phyloP scores from a whole-genome alignment of 139 green algal genomes.

The Ettlia oleoabundans region DNA sequence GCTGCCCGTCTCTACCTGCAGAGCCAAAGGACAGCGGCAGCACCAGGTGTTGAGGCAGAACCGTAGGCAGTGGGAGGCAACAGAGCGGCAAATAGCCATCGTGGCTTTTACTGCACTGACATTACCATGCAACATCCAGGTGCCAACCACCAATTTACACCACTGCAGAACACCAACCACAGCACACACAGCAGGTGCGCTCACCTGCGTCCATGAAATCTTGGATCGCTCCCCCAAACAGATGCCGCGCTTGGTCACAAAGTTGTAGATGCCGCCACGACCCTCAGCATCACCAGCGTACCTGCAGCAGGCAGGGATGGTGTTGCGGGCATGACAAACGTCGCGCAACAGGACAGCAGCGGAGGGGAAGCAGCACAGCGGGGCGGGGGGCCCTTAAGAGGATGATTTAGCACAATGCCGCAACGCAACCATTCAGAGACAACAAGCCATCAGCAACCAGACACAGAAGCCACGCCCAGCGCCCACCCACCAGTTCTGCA shows the following conservation, averaged over 20 bases:
- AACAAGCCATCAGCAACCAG: background rate
- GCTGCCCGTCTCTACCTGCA: conserved; percentile 96
- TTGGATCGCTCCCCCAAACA: conserved; percentile 93
- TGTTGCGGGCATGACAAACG: background rate
- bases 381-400: too few relatives aligned
- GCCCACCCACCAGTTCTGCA: conserved; percentile 72
- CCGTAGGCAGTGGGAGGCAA: background rate
- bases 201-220: conserved; percentile 98
- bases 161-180: background rate
- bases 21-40: background rate
- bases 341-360: too few relatives aligned
- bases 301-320: conserved; percentile 25
- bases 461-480: background rate
- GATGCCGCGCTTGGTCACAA: conserved; percentile 98
- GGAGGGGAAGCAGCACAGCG: too few relatives aligned
- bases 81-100: background rate
- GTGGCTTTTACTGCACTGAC: background rate
- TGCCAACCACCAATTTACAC: too few relatives aligned
- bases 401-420: background rate
- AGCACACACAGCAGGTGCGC: too few relatives aligned
- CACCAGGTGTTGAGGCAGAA: background rate
- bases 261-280: conserved; percentile 98
- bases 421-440: background rate
- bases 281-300: conserved; percentile 95
- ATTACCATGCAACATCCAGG: too few relatives aligned